Percentiles rank a stretch among this genome's conserved stretches.
These are phyloP conservation scores for Trichoderma sp. DNA, from an alignment of 2,329 filamentous ascomycete species.

Conservation along the genomic window DNA sequence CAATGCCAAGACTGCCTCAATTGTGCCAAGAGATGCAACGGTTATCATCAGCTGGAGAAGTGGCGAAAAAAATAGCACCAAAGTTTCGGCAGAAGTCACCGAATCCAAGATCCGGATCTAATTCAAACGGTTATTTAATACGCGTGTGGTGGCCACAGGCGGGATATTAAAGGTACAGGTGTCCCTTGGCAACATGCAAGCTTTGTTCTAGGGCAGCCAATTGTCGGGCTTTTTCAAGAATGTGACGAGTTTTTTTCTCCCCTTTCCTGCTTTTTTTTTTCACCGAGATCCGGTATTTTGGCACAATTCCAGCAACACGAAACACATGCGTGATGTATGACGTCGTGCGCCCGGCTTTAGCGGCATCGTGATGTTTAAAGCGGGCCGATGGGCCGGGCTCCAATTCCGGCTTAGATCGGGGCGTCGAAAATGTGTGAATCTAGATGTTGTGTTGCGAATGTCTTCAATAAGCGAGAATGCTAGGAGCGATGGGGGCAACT, in stretches of 20 bases:
- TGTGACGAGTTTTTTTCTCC: neutral
- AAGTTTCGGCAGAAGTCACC: neutral
- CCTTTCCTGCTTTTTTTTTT: slow-evolving; percentile 6
- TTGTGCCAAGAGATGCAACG: neutral
- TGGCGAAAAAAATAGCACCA: neutral
- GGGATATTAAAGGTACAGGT: neutral
- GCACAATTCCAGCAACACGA: neutral
- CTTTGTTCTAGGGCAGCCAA: neutral
- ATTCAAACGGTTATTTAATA: neutral
- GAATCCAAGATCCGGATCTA: neutral
- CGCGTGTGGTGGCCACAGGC: neutral
- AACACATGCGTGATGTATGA: slow-evolving; percentile 4
- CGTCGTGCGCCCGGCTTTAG: slow-evolving; percentile 14
- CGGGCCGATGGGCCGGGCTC: slow-evolving; percentile 7
- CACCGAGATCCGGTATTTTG: neutral
- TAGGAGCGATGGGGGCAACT: neutral
- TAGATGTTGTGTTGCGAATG: neutral
- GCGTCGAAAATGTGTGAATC: too few species aligned
- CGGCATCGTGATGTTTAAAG: slow-evolving; percentile 15
- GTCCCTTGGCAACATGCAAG: neutral
- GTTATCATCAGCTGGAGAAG: neutral
- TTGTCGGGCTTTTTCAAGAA: neutral
- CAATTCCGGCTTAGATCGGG: slow-evolving; percentile 5
- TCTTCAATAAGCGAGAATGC: neutral
- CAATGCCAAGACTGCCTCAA: neutral